Percentiles rank a stretch among this genome's conserved stretches.
Conservation (phyloP, 495 filamentous ascomycete species). For the Hypoxylon fuscum region DNA sequence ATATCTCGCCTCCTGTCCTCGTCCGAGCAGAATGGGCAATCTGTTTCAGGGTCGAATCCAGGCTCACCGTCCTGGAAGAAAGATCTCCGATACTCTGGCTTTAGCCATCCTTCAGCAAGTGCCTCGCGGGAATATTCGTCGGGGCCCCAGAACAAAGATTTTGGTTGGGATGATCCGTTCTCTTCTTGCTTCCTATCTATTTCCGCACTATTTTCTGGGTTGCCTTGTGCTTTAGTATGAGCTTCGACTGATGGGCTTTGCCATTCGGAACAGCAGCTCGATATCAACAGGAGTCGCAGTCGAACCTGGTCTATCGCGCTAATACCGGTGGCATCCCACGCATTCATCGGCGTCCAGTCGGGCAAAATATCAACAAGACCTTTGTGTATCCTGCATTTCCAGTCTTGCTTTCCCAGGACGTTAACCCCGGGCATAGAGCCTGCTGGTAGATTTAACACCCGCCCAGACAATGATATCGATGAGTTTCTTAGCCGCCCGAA, state of each 20-base stretch:
- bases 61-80: constrained; percentile 1
- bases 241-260: neutral
- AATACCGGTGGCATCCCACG: neutral
- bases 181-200: neutral
- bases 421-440: neutral
- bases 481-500: neutral
- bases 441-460: neutral
- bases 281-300: neutral
- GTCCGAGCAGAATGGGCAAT: neutral
- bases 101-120: neutral
- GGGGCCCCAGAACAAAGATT: neutral
- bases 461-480: neutral
- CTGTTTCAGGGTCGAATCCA: neutral
- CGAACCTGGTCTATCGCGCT: neutral
- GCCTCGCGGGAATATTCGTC: neutral
- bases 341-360: neutral
- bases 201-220: neutral
- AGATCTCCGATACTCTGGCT: neutral
- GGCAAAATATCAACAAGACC: neutral
- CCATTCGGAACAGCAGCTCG: constrained; percentile 1
- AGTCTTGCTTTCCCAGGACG: neutral
- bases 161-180: neutral
- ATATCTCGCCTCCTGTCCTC: neutral
- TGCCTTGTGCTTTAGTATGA: neutral
- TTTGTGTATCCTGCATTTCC: neutral